These are phyloP conservation scores for Chrysosphaeria jannelii DNA, from an alignment of 2,329 filamentous ascomycete species.

Conservation along the genomic window DNA sequence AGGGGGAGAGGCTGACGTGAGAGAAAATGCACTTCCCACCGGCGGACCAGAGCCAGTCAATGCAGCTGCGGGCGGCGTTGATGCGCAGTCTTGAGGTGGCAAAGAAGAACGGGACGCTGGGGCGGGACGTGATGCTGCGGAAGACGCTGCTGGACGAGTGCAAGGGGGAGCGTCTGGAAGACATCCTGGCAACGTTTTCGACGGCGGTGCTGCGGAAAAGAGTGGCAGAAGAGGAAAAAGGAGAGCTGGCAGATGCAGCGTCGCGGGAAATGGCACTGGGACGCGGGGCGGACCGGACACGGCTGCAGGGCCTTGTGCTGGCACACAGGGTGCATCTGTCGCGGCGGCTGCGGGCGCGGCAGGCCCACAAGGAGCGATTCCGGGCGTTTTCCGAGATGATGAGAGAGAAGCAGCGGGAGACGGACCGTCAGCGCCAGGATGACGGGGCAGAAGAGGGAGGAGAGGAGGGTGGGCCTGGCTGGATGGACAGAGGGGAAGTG, in stretches of 20 bases:
- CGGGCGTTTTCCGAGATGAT: conserved; percentile 34
- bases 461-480: too few relatives aligned
- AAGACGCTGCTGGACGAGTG: conserved; percentile 97
- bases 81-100: conserved; percentile 54
- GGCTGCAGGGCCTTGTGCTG: conserved; percentile 35
- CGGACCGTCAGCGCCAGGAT: conserved; percentile 1
- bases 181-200: conserved; percentile 60
- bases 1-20: too few relatives aligned
- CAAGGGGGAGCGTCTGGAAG: conserved; percentile 68
- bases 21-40: conserved; percentile 76
- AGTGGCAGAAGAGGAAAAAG: conserved; percentile 13
- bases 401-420: conserved; percentile 22
- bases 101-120: conserved; percentile 65
- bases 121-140: conserved; percentile 49
- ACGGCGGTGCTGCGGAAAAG: conserved; percentile 49
- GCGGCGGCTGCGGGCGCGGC: conserved; percentile 23
- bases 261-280: too few relatives aligned
- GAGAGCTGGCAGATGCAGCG: too few relatives aligned
- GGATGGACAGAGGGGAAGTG: conserved; percentile 13
- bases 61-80: conserved; percentile 64
- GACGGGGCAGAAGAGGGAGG: neutral
- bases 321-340: conserved; percentile 40
- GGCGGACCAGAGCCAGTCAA: conserved; percentile 62
- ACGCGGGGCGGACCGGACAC: conserved; percentile 15
- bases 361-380: conserved; percentile 18